Percentiles rank a stretch among this genome's conserved stretches.
Evolutionary conservation across 2,329 filamentous ascomycete genomes (phyloP).

Genomic region (Pseudopithomyces chartarum): DNA sequence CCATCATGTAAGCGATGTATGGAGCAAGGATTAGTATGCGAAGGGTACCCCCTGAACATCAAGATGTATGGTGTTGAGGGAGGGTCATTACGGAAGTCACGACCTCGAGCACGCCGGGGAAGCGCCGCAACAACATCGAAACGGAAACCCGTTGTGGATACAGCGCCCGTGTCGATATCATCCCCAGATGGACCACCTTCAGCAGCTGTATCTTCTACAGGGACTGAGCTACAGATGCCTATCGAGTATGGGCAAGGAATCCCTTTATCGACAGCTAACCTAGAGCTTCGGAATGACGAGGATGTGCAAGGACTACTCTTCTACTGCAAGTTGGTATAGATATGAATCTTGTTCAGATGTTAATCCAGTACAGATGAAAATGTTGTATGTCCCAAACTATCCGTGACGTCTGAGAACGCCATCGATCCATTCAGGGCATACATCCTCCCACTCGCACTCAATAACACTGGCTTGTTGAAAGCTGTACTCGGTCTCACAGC

Average conservation of each 20-base stretch:
- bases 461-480: constrained; percentile 12
- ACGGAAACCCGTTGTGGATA: background rate
- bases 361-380: constrained; percentile 12
- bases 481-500: constrained; percentile 16
- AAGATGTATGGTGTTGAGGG: constrained; percentile 15
- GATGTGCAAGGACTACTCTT: constrained; percentile 3
- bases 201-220: background rate
- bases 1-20: constrained; percentile 17
- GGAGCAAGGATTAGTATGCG: constrained; percentile 16
- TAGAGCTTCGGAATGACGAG: constrained; percentile 1
- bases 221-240: background rate
- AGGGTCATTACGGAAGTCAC: constrained; percentile 7
- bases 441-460: constrained; percentile 17
- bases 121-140: background rate
- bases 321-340: constrained; percentile 5
- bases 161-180: background rate
- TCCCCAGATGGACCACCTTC: background rate
- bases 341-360: background rate
- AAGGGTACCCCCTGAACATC: constrained; percentile 17
- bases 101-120: constrained; percentile 1
- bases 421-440: constrained; percentile 16
- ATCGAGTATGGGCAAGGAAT: background rate
- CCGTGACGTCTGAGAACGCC: background rate
- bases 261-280: background rate
- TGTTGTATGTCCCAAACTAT: constrained; percentile 10